phyloP scores from a whole-genome alignment of 2,329 filamentous ascomycete genomes.

The Rhynchosporium secalis region DNA sequence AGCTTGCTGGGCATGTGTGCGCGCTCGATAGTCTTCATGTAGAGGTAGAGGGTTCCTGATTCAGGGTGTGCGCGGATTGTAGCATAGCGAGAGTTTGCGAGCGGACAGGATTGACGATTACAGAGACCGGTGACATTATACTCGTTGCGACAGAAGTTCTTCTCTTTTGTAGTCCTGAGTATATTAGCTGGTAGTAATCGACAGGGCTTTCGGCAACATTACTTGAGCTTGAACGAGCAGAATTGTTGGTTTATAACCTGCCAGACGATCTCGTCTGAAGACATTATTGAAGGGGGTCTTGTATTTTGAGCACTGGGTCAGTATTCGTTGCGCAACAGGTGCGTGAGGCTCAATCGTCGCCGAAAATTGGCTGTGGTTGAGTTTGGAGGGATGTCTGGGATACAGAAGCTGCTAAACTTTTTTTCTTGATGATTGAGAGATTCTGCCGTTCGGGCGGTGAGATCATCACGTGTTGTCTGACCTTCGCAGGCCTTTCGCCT shows the following conservation, averaged over 20 bases:
- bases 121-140: slow-evolving; percentile 84
- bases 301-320: too few relatives aligned
- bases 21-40: slow-evolving; percentile 94
- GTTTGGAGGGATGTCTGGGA: not conserved
- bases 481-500: not conserved
- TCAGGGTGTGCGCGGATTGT: slow-evolving; percentile 82
- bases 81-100: slow-evolving; percentile 90
- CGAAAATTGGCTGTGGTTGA: not conserved
- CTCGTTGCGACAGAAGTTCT: slow-evolving; percentile 95
- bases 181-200: slow-evolving; percentile 37
- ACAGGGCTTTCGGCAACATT: slow-evolving; percentile 31
- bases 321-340: not conserved
- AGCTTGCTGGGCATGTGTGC: slow-evolving; percentile 84
- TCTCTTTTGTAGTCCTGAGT: slow-evolving; percentile 72
- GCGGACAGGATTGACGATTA: slow-evolving; percentile 83
- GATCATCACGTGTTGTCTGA: not conserved
- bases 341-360: not conserved
- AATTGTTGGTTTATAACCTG: slow-evolving; percentile 94
- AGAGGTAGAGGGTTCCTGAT: slow-evolving; percentile 85
- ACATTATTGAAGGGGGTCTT: slow-evolving; percentile 54
- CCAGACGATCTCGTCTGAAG: slow-evolving; percentile 97
- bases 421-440: slow-evolving; percentile 1
- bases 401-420: slow-evolving; percentile 9
- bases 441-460: slow-evolving; percentile 5
- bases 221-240: slow-evolving; percentile 94